phyloP scores from a whole-genome alignment of 1,139 yeast species.

The Pichia inconspicua region DNA sequence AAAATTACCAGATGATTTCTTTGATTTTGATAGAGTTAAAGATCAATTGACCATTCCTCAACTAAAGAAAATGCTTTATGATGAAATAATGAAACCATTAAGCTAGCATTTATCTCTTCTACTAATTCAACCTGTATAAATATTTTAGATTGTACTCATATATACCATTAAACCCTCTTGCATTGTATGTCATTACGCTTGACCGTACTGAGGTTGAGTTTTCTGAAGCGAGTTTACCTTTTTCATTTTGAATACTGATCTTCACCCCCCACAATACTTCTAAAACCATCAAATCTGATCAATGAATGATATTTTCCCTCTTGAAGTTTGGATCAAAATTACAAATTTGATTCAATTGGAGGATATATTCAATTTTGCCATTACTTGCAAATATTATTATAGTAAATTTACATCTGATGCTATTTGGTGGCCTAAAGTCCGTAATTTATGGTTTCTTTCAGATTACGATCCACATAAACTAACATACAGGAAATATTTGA shows the following conservation, averaged over 20 bases:
- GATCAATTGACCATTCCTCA: slow-evolving; percentile 42
- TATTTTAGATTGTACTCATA: not conserved
- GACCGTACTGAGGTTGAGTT: no score
- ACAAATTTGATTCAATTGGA: not conserved
- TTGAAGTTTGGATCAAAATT: slow-evolving; percentile 11
- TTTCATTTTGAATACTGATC: no score
- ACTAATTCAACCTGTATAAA: not conserved
- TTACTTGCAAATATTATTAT: not conserved
- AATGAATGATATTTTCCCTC: slow-evolving; percentile 3
- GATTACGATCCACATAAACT: slow-evolving; percentile 5
- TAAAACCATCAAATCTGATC: no score
- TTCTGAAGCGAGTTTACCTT: no score
- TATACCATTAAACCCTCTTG: slow-evolving; percentile 1
- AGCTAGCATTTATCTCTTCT: slow-evolving; percentile 2
- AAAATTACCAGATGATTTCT: slow-evolving; percentile 49
- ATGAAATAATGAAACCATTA: slow-evolving; percentile 42
- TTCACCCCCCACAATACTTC: no score
- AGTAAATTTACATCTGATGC: slow-evolving; percentile 2
- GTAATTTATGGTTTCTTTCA: slow-evolving; percentile 5
- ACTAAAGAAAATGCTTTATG: slow-evolving; percentile 46
- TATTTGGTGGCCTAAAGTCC: slow-evolving; percentile 9
- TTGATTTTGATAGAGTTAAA: slow-evolving; percentile 53
- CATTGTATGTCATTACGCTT: not conserved
- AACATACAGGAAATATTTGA: not conserved
- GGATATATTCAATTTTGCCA: slow-evolving; percentile 2